phyloP scores from a whole-genome alignment of 306 rosid species.

The Vigna trinervia region DNA sequence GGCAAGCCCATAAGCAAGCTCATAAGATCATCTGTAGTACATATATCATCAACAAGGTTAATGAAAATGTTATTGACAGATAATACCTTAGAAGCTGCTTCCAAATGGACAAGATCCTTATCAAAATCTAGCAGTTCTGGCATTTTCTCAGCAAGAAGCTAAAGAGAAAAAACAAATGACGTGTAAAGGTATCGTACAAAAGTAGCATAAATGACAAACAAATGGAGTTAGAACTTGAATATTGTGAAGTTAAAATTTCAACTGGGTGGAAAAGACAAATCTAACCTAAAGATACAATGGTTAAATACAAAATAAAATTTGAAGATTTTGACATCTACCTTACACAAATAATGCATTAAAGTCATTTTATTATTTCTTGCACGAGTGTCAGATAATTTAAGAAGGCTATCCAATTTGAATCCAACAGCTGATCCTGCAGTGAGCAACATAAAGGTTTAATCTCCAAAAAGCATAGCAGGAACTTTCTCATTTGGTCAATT shows the following conservation, averaged over 20 bases:
- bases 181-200: constrained; percentile 38
- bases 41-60: constrained; percentile 30
- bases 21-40: constrained; percentile 8
- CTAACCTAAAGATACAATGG: constrained; percentile 28
- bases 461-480: constrained; percentile 29
- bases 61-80: constrained; percentile 36
- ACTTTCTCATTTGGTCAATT: constrained; percentile 26
- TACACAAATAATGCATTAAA: constrained; percentile 97
- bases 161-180: constrained; percentile 36
- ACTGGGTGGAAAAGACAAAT: constrained; percentile 11
- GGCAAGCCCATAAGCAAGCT: constrained; percentile 27
- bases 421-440: constrained; percentile 96
- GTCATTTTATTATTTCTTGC: constrained; percentile 99
- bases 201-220: constrained; percentile 27
- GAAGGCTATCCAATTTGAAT: constrained; percentile 98
- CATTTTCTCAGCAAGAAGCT: constrained; percentile 96
- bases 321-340: constrained; percentile 61
- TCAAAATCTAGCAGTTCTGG: constrained; percentile 93
- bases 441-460: constrained; percentile 33
- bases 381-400: constrained; percentile 95
- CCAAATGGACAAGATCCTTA: constrained; percentile 91
- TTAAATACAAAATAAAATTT: constrained; percentile 17
- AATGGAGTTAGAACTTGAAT: constrained; percentile 8
- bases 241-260: constrained; percentile 24
- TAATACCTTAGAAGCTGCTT: constrained; percentile 96